Conservation (phyloP, 192 early-diverging fungal species). For the Jimgerdemannia flammicorona region DNA sequence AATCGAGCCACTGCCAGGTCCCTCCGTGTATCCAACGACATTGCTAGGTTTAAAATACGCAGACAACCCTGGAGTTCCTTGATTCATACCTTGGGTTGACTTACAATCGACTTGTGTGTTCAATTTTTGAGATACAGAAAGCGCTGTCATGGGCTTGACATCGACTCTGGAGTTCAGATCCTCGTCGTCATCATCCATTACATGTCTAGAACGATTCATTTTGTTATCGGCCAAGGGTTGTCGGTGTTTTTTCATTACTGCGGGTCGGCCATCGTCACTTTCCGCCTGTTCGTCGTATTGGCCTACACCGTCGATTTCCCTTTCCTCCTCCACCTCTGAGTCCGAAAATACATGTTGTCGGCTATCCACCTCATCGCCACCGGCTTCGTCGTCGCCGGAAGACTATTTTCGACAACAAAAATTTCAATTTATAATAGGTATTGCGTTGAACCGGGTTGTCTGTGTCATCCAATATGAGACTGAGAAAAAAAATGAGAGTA, state of each 20-base stretch:
- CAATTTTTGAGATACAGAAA: neutral
- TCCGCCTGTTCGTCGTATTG: neutral
- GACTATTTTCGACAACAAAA: constrained; percentile 2
- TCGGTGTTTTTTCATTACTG: neutral
- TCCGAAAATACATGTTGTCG: constrained; percentile 8
- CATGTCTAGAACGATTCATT: neutral
- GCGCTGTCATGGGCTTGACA: neutral
- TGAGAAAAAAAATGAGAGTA: neutral
- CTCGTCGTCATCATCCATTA: neutral
- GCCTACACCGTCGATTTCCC: neutral
- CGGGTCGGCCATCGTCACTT: neutral
- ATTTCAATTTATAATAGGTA: neutral
- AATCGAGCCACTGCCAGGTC: neutral
- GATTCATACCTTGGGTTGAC: neutral
- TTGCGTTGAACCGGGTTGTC: no score
- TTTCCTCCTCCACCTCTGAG: constrained; percentile 5
- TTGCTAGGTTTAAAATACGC: neutral
- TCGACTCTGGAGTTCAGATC: neutral
- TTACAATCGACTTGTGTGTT: neutral
- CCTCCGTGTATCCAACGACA: neutral
- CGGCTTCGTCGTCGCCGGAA: constrained; percentile 8
- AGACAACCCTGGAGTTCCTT: neutral
- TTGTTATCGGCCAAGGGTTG: neutral
- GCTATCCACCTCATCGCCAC: neutral
- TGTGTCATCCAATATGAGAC: neutral